These are phyloP conservation scores for Cercospora canescens DNA, from an alignment of 2,329 filamentous ascomycete genomes.

Conservation along the genomic window DNA sequence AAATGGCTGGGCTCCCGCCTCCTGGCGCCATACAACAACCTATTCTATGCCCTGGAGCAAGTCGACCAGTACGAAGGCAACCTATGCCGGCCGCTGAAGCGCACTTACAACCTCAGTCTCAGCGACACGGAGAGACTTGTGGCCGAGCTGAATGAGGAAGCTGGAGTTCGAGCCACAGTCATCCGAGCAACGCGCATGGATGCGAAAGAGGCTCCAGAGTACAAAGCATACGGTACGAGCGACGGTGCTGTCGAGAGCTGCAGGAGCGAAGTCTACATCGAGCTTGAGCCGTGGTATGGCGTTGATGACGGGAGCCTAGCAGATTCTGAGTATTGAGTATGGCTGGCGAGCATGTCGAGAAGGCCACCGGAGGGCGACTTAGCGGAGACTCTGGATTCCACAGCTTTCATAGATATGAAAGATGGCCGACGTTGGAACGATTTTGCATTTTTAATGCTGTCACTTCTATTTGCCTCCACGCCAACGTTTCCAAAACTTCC, in stretches of 20 bases:
- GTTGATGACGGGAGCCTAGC: not conserved
- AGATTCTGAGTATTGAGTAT: not conserved
- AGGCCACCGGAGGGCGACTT: not conserved
- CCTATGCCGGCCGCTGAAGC: not conserved
- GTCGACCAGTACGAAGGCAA: not conserved
- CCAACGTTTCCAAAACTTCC: conserved; percentile 50
- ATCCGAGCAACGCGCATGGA: not conserved
- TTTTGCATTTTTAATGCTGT: not conserved
- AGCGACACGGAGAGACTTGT: not conserved
- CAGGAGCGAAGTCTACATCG: not conserved
- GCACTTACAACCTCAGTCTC: not conserved
- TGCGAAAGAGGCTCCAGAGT: not conserved
- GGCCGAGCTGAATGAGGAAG: not conserved
- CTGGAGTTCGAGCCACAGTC: not conserved
- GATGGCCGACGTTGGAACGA: not conserved
- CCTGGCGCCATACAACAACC: not conserved
- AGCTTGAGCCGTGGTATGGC: not conserved
- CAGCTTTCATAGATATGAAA: not conserved
- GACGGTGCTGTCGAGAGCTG: not conserved
- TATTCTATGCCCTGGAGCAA: not conserved
- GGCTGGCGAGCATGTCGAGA: not conserved
- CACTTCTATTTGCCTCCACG: conserved; percentile 20
- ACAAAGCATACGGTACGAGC: not conserved
- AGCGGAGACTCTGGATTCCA: not conserved
- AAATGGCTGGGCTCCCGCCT: not conserved